A percentile compares a stretch with the other conserved stretches of the same genome.
phyloP scores from a whole-genome alignment of 164 flowering plant genomes.

The Annona cherimola region DNA sequence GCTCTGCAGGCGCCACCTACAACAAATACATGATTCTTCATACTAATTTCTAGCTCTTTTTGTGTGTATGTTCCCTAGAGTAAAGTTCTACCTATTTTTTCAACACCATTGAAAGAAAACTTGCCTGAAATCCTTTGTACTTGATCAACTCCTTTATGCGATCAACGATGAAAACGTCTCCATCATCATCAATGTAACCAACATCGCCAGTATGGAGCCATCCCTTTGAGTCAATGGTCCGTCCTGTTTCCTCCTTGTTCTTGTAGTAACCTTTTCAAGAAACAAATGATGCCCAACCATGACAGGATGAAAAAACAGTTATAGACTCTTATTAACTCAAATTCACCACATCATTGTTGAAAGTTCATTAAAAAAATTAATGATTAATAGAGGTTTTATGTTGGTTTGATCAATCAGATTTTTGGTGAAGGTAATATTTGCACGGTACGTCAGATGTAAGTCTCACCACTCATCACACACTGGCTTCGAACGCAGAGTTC shows the following conservation, averaged over 20 bases:
- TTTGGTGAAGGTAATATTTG: neutral
- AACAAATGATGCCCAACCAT: no score
- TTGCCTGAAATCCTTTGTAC: slow-evolving; percentile 94
- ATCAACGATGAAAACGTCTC: slow-evolving; percentile 84
- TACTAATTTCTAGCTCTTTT: neutral
- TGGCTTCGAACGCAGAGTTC: slow-evolving; percentile 93
- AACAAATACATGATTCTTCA: neutral
- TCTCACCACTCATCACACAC: slow-evolving; percentile 88
- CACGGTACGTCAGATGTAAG: neutral
- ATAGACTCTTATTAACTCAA: no score
- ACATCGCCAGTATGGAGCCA: slow-evolving; percentile 99
- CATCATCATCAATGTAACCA: slow-evolving; percentile 94
- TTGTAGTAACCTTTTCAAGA: slow-evolving; percentile 64
- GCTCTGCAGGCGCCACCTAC: slow-evolving; percentile 98
- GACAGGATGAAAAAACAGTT: no score
- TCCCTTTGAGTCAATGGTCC: slow-evolving; percentile 62
- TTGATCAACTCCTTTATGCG: slow-evolving; percentile 95
- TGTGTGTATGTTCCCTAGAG: no score
- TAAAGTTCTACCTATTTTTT: no score
- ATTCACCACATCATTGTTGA: no score
- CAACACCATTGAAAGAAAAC: neutral
- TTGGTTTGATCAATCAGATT: neutral
- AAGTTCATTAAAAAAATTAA: no score
- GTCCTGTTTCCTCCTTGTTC: slow-evolving; percentile 66
- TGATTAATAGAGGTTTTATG: neutral